Evolutionary conservation across 768 basidiomycete species (phyloP).

Genomic region (Podaxis sp.): DNA sequence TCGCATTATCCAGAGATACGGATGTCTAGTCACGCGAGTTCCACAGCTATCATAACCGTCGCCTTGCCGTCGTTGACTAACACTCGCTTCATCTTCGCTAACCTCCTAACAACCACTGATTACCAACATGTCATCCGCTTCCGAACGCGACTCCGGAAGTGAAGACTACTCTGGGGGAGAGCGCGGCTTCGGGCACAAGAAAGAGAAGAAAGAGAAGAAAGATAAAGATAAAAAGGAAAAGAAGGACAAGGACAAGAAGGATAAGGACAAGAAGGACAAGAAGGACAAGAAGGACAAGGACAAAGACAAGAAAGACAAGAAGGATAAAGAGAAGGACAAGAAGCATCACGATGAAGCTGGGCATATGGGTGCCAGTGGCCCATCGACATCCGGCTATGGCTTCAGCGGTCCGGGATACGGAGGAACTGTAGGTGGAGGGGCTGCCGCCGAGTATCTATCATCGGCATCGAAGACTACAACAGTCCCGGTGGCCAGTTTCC

Average conservation of each 20-base stretch:
- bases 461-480: neutral
- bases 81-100: constrained; percentile 9
- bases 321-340: constrained; percentile 18
- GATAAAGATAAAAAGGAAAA: constrained; percentile 23
- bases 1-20: neutral
- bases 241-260: constrained; percentile 26
- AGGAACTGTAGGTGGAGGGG: neutral
- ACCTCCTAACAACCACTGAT: neutral
- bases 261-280: constrained; percentile 23
- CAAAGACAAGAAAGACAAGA: constrained; percentile 21
- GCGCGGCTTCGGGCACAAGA: constrained; percentile 1
- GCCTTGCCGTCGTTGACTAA: neutral
- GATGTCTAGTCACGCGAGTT: neutral
- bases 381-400: neutral
- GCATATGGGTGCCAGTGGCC: neutral
- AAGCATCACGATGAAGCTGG: constrained; percentile 8
- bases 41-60: neutral
- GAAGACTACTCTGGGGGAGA: neutral
- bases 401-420: neutral
- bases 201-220: constrained; percentile 17
- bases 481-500: neutral
- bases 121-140: neutral
- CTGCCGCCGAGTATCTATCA: constrained; percentile 2
- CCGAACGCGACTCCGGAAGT: neutral
- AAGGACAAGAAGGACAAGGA: constrained; percentile 23